Percentiles rank a stretch among this genome's conserved stretches.
phyloP scores from a whole-genome alignment of 345 rosid species.

The Sonneratia alba region DNA sequence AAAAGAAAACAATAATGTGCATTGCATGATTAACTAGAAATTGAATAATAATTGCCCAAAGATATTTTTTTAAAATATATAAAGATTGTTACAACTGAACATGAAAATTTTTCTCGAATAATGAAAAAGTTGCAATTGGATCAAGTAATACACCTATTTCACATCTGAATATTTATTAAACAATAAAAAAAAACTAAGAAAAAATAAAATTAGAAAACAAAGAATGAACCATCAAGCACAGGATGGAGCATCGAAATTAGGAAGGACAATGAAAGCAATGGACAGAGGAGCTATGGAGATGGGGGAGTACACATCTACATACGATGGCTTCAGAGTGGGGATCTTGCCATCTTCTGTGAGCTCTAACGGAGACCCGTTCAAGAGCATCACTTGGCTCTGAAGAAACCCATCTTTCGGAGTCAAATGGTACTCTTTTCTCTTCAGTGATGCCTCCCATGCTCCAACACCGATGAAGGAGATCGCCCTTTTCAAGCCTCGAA shows the following conservation, averaged over 20 bases:
- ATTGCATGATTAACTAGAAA: not conserved
- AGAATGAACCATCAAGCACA: slow-evolving; percentile 27
- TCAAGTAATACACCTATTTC: not conserved
- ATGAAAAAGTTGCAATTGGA: not conserved
- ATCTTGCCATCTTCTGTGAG: slow-evolving; percentile 43
- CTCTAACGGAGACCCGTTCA: slow-evolving; percentile 65
- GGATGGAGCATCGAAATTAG: slow-evolving; percentile 72
- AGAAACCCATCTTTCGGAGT: slow-evolving; percentile 61
- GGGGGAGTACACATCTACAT: slow-evolving; percentile 35
- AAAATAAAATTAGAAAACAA: not conserved
- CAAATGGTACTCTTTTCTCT: slow-evolving; percentile 86
- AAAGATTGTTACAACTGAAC: too few species aligned
- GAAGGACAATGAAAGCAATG: slow-evolving; percentile 69
- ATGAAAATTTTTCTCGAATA: too few species aligned
- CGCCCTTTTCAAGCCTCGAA: slow-evolving; percentile 39
- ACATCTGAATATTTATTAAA: not conserved
- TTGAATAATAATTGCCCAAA: too few species aligned
- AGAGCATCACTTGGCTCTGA: slow-evolving; percentile 52
- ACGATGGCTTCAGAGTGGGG: slow-evolving; percentile 60
- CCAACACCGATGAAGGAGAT: slow-evolving; percentile 56
- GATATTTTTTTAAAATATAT: too few species aligned
- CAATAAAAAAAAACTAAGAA: not conserved
- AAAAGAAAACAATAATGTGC: not conserved
- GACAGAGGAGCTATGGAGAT: slow-evolving; percentile 51
- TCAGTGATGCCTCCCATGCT: slow-evolving; percentile 33